These are phyloP conservation scores for Ogataea pini DNA, from an alignment of 805 yeast species.

Conservation along the genomic window DNA sequence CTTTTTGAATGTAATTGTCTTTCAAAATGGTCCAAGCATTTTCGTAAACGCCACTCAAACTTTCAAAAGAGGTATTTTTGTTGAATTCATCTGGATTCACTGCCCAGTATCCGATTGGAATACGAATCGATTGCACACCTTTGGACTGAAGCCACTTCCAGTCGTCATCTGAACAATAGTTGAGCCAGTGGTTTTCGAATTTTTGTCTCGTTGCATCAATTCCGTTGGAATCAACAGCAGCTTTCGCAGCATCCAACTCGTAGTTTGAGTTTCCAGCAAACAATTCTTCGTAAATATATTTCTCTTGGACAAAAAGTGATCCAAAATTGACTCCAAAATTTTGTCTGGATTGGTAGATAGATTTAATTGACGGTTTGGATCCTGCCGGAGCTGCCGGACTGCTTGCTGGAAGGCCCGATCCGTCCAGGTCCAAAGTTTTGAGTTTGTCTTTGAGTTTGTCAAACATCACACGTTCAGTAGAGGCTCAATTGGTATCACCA, in stretches of 20 bases:
- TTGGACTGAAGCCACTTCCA: constrained; percentile 72
- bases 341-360: constrained; percentile 58
- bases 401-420: constrained; percentile 6
- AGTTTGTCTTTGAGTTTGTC: constrained; percentile 5
- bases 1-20: constrained; percentile 52
- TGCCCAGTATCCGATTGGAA: constrained; percentile 93
- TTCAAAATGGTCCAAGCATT: constrained; percentile 72
- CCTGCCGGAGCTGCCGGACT: constrained; percentile 39
- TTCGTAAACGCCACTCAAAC: constrained; percentile 56
- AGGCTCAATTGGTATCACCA: no score
- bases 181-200: constrained; percentile 66
- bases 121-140: constrained; percentile 77
- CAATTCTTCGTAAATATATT: constrained; percentile 68
- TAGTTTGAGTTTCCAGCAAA: constrained; percentile 59
- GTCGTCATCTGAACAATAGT: constrained; percentile 64
- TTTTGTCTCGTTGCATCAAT: constrained; percentile 51
- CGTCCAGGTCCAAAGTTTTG: constrained; percentile 1
- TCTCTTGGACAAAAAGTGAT: constrained; percentile 74
- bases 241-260: constrained; percentile 73
- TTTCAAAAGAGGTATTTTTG: constrained; percentile 61
- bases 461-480: background rate
- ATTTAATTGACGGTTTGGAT: constrained; percentile 38
- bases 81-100: constrained; percentile 64
- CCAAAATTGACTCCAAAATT: constrained; percentile 90
- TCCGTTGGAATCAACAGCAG: constrained; percentile 50